Conservation (phyloP, 495 filamentous ascomycete genomes). For the Monascus purpureus region DNA sequence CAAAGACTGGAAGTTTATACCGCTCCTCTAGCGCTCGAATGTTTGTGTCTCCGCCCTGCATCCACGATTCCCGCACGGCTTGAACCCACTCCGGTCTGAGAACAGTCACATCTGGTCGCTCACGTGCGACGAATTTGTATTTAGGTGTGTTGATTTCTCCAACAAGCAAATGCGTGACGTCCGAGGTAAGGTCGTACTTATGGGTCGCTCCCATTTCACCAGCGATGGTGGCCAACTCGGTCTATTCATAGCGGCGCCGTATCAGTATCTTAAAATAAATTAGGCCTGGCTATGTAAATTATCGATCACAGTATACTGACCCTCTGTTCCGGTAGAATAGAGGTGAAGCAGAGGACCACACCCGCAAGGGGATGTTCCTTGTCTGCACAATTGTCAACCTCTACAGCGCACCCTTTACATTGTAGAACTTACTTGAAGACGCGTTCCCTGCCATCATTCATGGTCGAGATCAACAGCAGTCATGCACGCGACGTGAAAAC, state of each 20-base stretch:
- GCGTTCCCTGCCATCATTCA: slow-evolving; percentile 31
- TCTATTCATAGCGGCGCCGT: slow-evolving; percentile 29
- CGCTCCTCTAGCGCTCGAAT: slow-evolving; percentile 48
- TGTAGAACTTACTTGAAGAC: slow-evolving; percentile 18
- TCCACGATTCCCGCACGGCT: slow-evolving; percentile 69
- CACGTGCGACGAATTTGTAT: slow-evolving; percentile 87
- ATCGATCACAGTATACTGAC: no score
- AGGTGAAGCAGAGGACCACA: slow-evolving; percentile 84
- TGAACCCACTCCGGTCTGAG: slow-evolving; percentile 72
- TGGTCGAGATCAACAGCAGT: slow-evolving; percentile 14
- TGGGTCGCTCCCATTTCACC: slow-evolving; percentile 75
- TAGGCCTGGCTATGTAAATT: no score
- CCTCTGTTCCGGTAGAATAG: slow-evolving; percentile 64
- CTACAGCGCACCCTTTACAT: neutral
- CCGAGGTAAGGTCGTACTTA: slow-evolving; percentile 82
- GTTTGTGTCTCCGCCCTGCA: slow-evolving; percentile 66
- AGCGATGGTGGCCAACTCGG: slow-evolving; percentile 51
- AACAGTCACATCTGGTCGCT: slow-evolving; percentile 70
- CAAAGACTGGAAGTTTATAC: slow-evolving; percentile 46
- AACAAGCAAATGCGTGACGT: slow-evolving; percentile 89
- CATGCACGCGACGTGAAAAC: no score
- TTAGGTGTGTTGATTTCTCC: slow-evolving; percentile 79
- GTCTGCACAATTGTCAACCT: slow-evolving; percentile 18
- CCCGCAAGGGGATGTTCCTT: slow-evolving; percentile 57
- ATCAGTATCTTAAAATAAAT: slow-evolving; percentile 5